Percentiles rank a stretch among this genome's conserved stretches.
Evolutionary conservation across 305 asterid genomes (phyloP).

Genomic region (Fraxinus sp.): DNA sequence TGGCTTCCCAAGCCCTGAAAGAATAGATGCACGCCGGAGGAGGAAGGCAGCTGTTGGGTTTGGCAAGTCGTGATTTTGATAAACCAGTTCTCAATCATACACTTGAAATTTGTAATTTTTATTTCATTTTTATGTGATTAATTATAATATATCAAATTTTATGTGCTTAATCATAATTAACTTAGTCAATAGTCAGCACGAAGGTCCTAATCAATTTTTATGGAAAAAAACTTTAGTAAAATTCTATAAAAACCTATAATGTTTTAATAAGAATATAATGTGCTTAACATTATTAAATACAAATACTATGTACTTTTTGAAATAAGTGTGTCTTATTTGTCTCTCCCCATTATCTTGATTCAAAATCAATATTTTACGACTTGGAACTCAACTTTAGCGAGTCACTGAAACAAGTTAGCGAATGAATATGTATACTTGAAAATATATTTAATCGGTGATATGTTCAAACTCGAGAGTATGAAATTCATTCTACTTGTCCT

Average conservation of each 20-base stretch:
- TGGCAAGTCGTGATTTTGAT: conserved; percentile 51
- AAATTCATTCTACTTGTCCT: neutral
- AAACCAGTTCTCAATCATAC: neutral
- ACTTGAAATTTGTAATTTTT: neutral
- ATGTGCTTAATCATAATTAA: neutral
- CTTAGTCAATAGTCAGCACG: neutral
- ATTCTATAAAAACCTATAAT: neutral
- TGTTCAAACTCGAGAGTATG: neutral
- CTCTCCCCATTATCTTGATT: neutral
- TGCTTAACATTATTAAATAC: too few relatives aligned
- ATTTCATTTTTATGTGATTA: neutral
- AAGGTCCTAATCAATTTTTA: neutral
- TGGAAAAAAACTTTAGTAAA: neutral
- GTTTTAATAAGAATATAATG: neutral
- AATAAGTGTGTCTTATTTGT: too few relatives aligned
- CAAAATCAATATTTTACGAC: neutral
- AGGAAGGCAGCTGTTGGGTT: conserved; percentile 70
- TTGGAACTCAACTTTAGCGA: neutral
- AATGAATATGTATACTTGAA: neutral
- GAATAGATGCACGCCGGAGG: conserved; percentile 43
- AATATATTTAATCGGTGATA: neutral
- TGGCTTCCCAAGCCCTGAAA: conserved; percentile 79
- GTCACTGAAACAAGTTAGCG: neutral
- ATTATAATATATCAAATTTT: neutral
- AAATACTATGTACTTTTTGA: too few relatives aligned